Evolutionary conservation across 2,329 filamentous ascomycete species (phyloP), one percentile per base, ranked within the genome.

Genomic region (Ophiostoma quercus): DNA sequence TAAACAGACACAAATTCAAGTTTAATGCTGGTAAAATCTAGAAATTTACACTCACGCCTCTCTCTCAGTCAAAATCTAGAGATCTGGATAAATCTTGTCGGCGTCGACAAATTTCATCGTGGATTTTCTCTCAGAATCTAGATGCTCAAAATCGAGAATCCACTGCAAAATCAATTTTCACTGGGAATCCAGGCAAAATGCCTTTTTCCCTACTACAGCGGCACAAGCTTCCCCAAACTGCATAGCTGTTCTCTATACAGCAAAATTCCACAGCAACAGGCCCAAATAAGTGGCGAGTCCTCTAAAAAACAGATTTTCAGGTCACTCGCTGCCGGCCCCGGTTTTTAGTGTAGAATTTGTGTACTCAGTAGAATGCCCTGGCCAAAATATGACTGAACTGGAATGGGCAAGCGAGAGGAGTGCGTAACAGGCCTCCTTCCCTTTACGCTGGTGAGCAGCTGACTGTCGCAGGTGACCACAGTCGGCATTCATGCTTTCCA

Each of bases 191-290:
- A 54, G 22, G 14, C 19, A 54, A 57, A 57, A 12, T 22, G 51
- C n/a, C 25, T n/a, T 11, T 25, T 54, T 54, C 51, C 47, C 9
- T 54, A 57, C 9, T 34, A 25, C 54, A 25, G 16, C 57, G 57
- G 57, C 57, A 62, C 22, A 25, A 62, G 57, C 32, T 62, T 14
- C 57, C 57, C 57, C 32, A 34, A 32, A 60, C 54, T 62, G 57
- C 57, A 62, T 62, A 60, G 54, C 54, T 41, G 39, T 41, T 41
- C 8, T 41, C 39, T 41, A 11, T 41, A 14, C 39, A 14, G 8
- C 12, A 41, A 41, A 41, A 41, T 14, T 47, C 3, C 43, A 47
- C 16, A 47, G 41, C 41, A 43, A 43, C 41, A 47, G 16, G 41
- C 41, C 14, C 4, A 16, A 43, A 7, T 2, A 11, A 39, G 37